Percentiles rank a stretch among this genome's conserved stretches.
phyloP scores from a whole-genome alignment of 1,284 basidiomycete genomes.

The Apiotrichum sp. region DNA sequence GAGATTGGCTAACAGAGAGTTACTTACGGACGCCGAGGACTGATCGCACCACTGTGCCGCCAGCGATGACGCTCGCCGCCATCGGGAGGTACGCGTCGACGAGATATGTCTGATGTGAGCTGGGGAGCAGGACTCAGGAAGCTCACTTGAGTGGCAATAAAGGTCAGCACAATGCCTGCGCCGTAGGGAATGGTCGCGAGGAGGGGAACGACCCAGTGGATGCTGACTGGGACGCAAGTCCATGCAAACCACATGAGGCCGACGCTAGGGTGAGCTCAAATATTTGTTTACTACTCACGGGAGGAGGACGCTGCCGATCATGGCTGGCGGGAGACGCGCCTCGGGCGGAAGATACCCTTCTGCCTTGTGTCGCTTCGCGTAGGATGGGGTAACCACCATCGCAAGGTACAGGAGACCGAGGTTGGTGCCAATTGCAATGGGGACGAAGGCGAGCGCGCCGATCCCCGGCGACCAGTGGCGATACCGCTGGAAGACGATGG shows the following conservation, averaged over 20 bases:
- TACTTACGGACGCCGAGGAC: conserved; percentile 50
- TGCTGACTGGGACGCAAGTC: conserved; percentile 53
- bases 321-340: conserved; percentile 57
- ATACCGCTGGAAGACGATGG: conserved; percentile 46
- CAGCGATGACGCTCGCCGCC: conserved; percentile 58
- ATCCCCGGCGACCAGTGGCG: conserved; percentile 46
- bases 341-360: conserved; percentile 28
- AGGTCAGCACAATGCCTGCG: conserved; percentile 25
- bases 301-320: conserved; percentile 54
- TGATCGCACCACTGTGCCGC: conserved; percentile 62
- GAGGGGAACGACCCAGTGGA: conserved; percentile 60
- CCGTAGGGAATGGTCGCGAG: conserved; percentile 60
- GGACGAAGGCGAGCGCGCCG: conserved; percentile 59
- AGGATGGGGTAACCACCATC: conserved; percentile 23
- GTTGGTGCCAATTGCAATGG: conserved; percentile 56
- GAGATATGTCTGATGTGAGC: conserved; percentile 48
- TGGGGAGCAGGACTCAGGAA: not conserved
- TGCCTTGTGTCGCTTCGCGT: conserved; percentile 15
- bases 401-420: conserved; percentile 57
- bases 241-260: conserved; percentile 43
- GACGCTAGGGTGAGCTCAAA: not conserved
- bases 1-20: not conserved
- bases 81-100: conserved; percentile 55
- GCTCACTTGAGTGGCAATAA: conserved; percentile 25
- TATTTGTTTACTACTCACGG: conserved; percentile 47